A percentile compares a stretch with the other conserved stretches of the same genome.
These are phyloP conservation scores for Penicillium sp. DNA, from an alignment of 2,329 filamentous ascomycete species.

Conservation along the genomic window DNA sequence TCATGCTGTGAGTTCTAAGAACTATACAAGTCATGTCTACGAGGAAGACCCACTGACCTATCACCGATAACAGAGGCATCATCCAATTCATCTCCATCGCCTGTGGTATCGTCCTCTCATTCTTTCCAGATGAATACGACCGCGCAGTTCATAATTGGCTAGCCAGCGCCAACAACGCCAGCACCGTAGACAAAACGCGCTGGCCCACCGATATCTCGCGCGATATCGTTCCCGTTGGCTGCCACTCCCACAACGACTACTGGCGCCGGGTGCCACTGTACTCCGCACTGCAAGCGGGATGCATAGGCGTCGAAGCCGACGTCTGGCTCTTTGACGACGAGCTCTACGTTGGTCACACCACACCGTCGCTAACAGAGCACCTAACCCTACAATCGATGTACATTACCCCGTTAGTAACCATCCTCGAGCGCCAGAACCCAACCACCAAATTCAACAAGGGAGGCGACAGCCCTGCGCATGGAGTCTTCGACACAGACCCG, in stretches of 20 bases:
- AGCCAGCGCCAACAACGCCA: constrained; percentile 32
- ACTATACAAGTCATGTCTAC: not conserved
- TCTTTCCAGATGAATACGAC: constrained; percentile 45
- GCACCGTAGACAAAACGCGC: constrained; percentile 36
- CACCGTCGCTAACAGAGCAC: constrained; percentile 44
- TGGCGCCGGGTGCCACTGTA: constrained; percentile 55
- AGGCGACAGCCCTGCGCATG: constrained; percentile 35
- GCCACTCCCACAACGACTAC: constrained; percentile 60
- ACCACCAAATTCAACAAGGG: constrained; percentile 36
- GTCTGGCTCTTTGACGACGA: constrained; percentile 55
- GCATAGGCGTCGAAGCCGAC: constrained; percentile 56
- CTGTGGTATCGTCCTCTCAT: constrained; percentile 38
- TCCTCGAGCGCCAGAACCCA: constrained; percentile 52
- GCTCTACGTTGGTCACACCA: constrained; percentile 56
- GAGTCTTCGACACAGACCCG: constrained; percentile 52
- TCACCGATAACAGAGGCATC: constrained; percentile 32
- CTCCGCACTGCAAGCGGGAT: constrained; percentile 55
- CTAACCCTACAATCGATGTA: constrained; percentile 53
- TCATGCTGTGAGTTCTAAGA: constrained; percentile 34
- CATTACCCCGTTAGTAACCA: constrained; percentile 49
- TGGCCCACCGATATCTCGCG: constrained; percentile 52
- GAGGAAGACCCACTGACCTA: constrained; percentile 1
- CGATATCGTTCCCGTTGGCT: constrained; percentile 50
- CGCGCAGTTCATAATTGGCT: constrained; percentile 42
- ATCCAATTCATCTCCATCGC: constrained; percentile 41